These are phyloP conservation scores for Pleurotus giganteus DNA, from an alignment of 768 basidiomycete genomes.

Conservation along the genomic window DNA sequence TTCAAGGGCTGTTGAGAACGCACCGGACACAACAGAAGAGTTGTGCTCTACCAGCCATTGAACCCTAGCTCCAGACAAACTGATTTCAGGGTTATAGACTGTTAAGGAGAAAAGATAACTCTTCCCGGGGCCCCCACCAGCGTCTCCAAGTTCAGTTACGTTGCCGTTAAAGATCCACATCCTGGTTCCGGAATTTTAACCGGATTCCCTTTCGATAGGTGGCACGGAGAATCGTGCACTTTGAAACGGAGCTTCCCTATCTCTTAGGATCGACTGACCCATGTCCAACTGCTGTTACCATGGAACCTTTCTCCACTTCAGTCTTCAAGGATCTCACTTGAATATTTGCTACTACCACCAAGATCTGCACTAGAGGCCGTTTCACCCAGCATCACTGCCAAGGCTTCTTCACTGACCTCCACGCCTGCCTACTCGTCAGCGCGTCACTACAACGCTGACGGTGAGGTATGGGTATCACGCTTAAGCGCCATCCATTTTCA, in stretches of 20 bases:
- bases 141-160: no score
- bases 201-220: slow-evolving; percentile 76
- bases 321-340: slow-evolving; percentile 85
- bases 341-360: slow-evolving; percentile 89
- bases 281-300: slow-evolving; percentile 86
- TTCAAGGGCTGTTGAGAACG: no score
- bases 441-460: slow-evolving; percentile 70
- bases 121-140: no score
- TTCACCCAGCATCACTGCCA: slow-evolving; percentile 71
- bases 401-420: slow-evolving; percentile 77
- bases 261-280: slow-evolving; percentile 86
- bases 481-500: slow-evolving; percentile 91
- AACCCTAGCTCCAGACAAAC: no score
- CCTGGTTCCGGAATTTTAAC: slow-evolving; percentile 79
- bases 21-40: no score
- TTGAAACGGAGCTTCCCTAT: no score
- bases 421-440: slow-evolving; percentile 76
- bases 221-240: slow-evolving; percentile 58
- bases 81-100: no score
- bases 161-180: no score
- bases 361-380: slow-evolving; percentile 84
- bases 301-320: slow-evolving; percentile 88
- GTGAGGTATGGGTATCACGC: slow-evolving; percentile 83
- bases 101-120: no score
- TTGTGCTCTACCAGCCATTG: no score